phyloP scores from a whole-genome alignment of 345 rosid genomes.

The Pistacia integerrima region DNA sequence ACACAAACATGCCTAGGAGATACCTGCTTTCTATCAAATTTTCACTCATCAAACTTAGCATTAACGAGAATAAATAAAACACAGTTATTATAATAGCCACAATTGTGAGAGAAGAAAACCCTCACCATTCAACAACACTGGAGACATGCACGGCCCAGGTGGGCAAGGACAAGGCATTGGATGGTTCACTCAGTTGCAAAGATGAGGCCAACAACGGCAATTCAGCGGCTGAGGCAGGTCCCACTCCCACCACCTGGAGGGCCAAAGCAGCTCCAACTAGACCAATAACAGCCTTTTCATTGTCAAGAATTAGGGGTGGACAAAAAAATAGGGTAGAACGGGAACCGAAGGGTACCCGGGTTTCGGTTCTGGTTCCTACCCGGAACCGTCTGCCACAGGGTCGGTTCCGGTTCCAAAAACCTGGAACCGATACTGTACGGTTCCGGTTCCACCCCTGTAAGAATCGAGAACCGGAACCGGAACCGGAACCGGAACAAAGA shows the following conservation, averaged over 20 bases:
- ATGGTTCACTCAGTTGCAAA: slow-evolving; percentile 67
- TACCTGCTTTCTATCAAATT: background rate
- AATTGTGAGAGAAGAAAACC: background rate
- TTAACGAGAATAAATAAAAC: background rate
- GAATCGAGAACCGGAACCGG: no score
- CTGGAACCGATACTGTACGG: no score
- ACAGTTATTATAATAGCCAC: background rate
- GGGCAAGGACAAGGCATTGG: slow-evolving; percentile 87
- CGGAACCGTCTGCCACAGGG: no score
- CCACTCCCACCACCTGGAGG: slow-evolving; percentile 5
- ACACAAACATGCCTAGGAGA: background rate
- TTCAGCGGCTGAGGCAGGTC: slow-evolving; percentile 53
- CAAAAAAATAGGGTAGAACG: no score
- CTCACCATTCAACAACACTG: slow-evolving; percentile 81
- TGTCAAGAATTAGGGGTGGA: no score
- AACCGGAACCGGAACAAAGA: no score
- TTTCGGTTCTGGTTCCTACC: no score
- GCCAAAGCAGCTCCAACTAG: no score
- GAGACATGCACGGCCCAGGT: slow-evolving; percentile 95
- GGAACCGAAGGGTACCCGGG: no score
- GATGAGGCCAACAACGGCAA: slow-evolving; percentile 43
- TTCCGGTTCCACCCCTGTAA: no score
- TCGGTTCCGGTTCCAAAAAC: no score
- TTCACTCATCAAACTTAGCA: background rate
- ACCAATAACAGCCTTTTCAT: no score